Conservation (phyloP, 192 early-diverging fungal species). For the Glomus cerebriforme region DNA sequence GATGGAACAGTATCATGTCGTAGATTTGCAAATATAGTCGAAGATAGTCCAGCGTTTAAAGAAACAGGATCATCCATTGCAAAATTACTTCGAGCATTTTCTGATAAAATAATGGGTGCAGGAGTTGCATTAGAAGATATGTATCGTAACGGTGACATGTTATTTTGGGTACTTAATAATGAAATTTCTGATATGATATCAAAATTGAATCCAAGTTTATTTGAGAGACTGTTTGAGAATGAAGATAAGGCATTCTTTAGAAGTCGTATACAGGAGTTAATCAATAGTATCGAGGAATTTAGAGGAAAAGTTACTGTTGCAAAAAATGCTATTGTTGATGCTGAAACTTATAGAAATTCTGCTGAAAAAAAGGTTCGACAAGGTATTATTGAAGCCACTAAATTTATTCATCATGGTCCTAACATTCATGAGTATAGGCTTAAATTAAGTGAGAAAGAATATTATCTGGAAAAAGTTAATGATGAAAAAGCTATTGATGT, state of each 20-base stretch:
- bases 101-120: slow-evolving; percentile 4
- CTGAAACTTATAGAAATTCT: neutral
- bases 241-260: neutral
- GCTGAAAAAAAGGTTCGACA: neutral
- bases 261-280: neutral
- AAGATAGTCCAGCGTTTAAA: slow-evolving; percentile 12
- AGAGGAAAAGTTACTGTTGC: neutral
- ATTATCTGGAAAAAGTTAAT: neutral
- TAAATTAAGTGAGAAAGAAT: neutral
- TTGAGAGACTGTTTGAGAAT: neutral
- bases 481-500: neutral
- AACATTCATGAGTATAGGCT: neutral
- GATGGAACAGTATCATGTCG: neutral
- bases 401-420: slow-evolving; percentile 1
- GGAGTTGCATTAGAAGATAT: slow-evolving; percentile 15
- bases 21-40: slow-evolving; percentile 16
- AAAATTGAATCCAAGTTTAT: slow-evolving; percentile 12
- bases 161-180: neutral
- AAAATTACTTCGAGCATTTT: neutral
- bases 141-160: neutral
- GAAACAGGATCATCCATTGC: neutral
- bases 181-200: neutral
- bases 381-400: neutral
- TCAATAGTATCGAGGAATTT: neutral
- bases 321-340: neutral